Evolutionary conservation across 192 early-diverging fungal genomes (phyloP).

Genomic region (Backusella tuberculispora): DNA sequence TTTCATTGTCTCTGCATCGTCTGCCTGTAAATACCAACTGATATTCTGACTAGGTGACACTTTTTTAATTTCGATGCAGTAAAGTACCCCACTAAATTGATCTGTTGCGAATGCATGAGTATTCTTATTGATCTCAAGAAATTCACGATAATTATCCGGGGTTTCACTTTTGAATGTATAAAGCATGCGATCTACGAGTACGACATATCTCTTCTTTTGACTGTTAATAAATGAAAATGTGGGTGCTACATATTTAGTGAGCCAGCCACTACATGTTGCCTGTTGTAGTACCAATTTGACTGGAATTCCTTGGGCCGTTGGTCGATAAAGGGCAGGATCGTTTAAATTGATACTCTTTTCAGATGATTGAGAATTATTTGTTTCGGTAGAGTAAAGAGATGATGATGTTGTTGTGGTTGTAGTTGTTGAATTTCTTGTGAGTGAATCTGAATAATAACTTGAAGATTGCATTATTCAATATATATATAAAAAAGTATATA

Average conservation of each 20-base stretch:
- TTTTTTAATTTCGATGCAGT: conserved; percentile 38
- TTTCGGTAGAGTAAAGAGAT: not conserved
- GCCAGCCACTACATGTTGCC: conserved; percentile 24
- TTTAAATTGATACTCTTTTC: conserved; percentile 16
- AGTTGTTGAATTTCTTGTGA: not conserved
- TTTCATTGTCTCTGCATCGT: conserved; percentile 23
- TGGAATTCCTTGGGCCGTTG: not conserved
- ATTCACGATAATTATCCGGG: conserved; percentile 22
- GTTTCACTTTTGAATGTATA: conserved; percentile 33
- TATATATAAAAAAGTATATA: no score
- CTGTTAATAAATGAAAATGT: conserved; percentile 30
- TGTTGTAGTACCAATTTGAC: conserved; percentile 14
- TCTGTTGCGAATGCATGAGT: conserved; percentile 36
- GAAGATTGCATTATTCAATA: not conserved
- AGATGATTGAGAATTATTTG: not conserved
- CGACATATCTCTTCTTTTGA: conserved; percentile 28
- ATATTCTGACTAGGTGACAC: not conserved
- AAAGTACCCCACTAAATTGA: conserved; percentile 22
- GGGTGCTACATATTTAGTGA: conserved; percentile 31
- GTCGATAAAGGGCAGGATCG: not conserved
- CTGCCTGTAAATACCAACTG: conserved; percentile 35
- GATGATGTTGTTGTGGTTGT: not conserved
- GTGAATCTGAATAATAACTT: not conserved
- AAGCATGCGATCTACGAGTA: conserved; percentile 26
- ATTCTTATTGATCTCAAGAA: conserved; percentile 23